Evolutionary conservation across 1,284 basidiomycete genomes (phyloP).

Genomic region (Trichosporon sp.): DNA sequence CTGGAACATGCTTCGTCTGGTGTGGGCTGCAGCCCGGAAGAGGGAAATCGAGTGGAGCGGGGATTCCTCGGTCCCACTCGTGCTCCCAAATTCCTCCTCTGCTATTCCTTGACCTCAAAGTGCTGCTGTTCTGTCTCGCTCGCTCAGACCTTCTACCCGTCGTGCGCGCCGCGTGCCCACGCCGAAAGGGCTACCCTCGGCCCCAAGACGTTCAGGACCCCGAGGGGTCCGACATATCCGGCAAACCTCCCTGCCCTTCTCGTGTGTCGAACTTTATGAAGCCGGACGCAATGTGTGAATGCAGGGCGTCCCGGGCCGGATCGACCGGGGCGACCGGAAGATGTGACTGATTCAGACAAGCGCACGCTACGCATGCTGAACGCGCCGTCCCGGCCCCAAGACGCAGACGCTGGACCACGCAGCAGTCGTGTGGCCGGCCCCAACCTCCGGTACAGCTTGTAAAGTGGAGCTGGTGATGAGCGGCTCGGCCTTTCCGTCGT

Average conservation of each 20-base stretch:
- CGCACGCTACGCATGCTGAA: neutral
- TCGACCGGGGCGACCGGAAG: neutral
- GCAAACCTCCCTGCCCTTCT: neutral
- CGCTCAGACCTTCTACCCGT: neutral
- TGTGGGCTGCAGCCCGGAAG: neutral
- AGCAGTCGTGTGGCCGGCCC: neutral
- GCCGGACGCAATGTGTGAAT: constrained; percentile 1
- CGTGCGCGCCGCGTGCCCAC: neutral
- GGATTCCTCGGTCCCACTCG: neutral
- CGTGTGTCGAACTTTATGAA: neutral
- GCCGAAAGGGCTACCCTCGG: neutral
- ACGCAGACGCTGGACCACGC: neutral
- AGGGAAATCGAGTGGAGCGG: neutral
- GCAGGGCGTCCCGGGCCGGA: neutral
- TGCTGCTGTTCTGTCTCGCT: neutral
- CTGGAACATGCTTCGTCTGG: constrained; percentile 1
- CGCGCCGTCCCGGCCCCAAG: neutral
- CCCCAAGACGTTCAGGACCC: neutral
- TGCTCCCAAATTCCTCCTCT: neutral
- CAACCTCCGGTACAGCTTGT: neutral
- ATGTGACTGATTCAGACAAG: neutral
- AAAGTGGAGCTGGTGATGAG: neutral
- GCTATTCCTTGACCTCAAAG: neutral
- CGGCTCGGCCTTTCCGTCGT: neutral
- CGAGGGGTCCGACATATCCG: neutral